phyloP scores from a whole-genome alignment of 1,284 basidiomycete species.

The Sanghuangporus weigelae region DNA sequence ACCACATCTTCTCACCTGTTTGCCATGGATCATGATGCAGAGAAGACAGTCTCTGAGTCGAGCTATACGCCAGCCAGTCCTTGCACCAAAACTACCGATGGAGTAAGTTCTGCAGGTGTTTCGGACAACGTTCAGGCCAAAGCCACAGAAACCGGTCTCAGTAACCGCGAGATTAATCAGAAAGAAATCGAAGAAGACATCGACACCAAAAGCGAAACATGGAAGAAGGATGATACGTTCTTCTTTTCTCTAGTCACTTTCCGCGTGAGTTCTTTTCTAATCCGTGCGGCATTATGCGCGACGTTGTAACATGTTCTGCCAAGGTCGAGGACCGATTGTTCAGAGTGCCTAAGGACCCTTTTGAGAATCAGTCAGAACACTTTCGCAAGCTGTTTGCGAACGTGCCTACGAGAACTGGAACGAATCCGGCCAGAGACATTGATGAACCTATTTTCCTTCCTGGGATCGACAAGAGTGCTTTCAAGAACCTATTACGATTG shows the following conservation, averaged over 20 bases:
- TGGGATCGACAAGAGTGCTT: background rate
- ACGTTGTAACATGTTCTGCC: no score
- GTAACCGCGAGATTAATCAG: background rate
- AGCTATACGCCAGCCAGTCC: background rate
- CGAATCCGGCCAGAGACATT: background rate
- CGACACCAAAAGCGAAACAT: constrained; percentile 4
- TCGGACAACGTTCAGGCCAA: background rate
- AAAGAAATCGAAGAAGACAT: background rate
- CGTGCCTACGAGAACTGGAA: background rate
- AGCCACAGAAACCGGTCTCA: background rate
- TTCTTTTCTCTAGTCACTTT: background rate
- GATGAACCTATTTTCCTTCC: constrained; percentile 1
- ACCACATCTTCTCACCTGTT: background rate
- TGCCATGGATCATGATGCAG: background rate
- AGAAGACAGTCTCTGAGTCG: background rate
- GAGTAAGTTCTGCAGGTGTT: background rate
- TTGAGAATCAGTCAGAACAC: constrained; percentile 7
- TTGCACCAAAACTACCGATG: background rate
- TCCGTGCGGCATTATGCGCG: background rate
- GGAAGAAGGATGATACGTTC: background rate
- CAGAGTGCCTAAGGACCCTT: constrained; percentile 1
- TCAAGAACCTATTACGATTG: background rate
- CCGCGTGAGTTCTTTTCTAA: background rate
- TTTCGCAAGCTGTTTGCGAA: constrained; percentile 7
- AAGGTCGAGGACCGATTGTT: constrained; percentile 12